phyloP scores from a whole-genome alignment of 108 stramenopile genomes.

The Cylindrotheca fusiformis region DNA sequence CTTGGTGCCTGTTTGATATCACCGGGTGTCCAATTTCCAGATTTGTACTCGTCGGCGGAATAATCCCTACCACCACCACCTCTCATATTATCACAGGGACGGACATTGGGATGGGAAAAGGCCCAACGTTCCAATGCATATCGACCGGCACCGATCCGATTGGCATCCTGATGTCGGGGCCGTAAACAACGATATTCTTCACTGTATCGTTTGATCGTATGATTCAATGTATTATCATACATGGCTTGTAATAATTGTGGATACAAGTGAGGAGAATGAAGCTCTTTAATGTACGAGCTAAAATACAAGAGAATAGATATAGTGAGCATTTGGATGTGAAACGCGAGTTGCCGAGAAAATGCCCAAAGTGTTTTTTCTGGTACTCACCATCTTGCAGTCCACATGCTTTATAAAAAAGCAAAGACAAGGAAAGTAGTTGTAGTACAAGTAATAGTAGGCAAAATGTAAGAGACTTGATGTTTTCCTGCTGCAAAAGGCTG shows the following conservation, averaged over 20 bases:
- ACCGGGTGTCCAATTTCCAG: not conserved
- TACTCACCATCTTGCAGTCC: slow-evolving; percentile 14
- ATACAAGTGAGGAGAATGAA: slow-evolving; percentile 10
- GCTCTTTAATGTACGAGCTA: slow-evolving; percentile 20
- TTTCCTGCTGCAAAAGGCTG: too few relatives aligned
- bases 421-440: too few relatives aligned
- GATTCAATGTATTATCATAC: slow-evolving; percentile 21
- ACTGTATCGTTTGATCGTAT: slow-evolving; percentile 1
- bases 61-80: slow-evolving; percentile 1
- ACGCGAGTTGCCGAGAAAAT: too few relatives aligned
- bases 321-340: too few relatives aligned
- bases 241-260: slow-evolving; percentile 12
- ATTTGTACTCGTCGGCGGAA: too few relatives aligned
- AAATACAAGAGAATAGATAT: too few relatives aligned
- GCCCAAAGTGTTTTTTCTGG: too few relatives aligned
- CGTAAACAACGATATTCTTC: slow-evolving; percentile 2
- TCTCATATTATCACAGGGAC: slow-evolving; percentile 19
- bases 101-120: slow-evolving; percentile 21
- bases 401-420: slow-evolving; percentile 11
- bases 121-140: slow-evolving; percentile 26
- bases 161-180: slow-evolving; percentile 7
- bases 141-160: slow-evolving; percentile 18
- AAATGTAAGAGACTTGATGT: too few relatives aligned
- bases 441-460: too few relatives aligned
- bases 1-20: not conserved